These are phyloP conservation scores for Aspergillus fumigatiaffinis DNA, from an alignment of 2,329 filamentous ascomycete species.

Conservation along the genomic window DNA sequence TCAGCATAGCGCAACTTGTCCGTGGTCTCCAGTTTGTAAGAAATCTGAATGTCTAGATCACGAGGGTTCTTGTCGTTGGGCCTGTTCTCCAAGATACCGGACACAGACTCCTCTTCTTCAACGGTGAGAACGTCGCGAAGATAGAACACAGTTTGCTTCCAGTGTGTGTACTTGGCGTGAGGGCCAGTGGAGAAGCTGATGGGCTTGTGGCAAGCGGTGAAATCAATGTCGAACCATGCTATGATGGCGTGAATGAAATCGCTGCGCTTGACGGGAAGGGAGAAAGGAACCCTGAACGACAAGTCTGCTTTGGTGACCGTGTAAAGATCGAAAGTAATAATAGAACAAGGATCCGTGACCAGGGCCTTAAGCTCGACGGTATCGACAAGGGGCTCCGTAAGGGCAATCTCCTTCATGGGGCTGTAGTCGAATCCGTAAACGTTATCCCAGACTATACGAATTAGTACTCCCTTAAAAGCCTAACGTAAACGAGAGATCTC, in stretches of 20 bases:
- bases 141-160: conserved; percentile 99
- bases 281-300: conserved; percentile 75
- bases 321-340: conserved; percentile 90
- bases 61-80: conserved; percentile 93
- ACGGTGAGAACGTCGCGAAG: conserved; percentile 89
- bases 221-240: conserved; percentile 99
- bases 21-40: conserved; percentile 73
- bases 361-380: conserved; percentile 97
- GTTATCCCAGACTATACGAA: conserved; percentile 85
- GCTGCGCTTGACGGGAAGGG: conserved; percentile 71
- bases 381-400: conserved; percentile 94
- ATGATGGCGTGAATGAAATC: conserved; percentile 97
- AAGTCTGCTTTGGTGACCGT: conserved; percentile 80
- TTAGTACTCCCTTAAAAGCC: conserved; percentile 18
- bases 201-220: conserved; percentile 96
- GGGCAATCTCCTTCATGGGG: conserved; percentile 86
- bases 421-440: conserved; percentile 98
- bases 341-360: conserved; percentile 80
- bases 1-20: conserved; percentile 66
- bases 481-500: conserved; percentile 35
- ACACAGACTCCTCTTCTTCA: conserved; percentile 76
- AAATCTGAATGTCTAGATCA: conserved; percentile 86
- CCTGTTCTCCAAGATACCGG: conserved; percentile 70
- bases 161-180: conserved; percentile 98
- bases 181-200: conserved; percentile 95